phyloP scores from a whole-genome alignment of 768 basidiomycete species.

The Paxillus rubicundulus region DNA sequence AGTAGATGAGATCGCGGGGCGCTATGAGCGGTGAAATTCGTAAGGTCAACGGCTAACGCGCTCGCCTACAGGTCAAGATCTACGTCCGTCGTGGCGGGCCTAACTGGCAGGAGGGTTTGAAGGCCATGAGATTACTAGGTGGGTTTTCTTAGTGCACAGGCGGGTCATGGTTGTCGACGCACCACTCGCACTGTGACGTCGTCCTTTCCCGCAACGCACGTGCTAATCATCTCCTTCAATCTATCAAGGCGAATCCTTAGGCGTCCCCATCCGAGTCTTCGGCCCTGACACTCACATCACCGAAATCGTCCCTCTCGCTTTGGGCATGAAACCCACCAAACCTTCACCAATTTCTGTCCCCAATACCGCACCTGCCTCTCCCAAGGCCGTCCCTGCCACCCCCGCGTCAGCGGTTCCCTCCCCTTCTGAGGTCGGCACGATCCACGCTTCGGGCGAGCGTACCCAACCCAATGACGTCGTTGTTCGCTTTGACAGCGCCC shows the following conservation, averaged over 20 bases:
- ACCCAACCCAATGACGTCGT: constrained; percentile 87
- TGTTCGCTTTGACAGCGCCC: constrained; percentile 70
- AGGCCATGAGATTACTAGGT: constrained; percentile 95
- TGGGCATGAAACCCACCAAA: constrained; percentile 57
- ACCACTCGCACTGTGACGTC: not conserved
- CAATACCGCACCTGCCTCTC: constrained; percentile 47
- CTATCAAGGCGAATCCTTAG: constrained; percentile 78
- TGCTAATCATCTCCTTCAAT: not conserved
- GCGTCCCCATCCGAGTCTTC: constrained; percentile 94
- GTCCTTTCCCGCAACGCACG: too few relatives aligned
- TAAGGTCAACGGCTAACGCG: not conserved
- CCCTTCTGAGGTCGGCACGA: constrained; percentile 57
- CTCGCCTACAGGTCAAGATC: constrained; percentile 77
- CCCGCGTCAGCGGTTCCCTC: constrained; percentile 40
- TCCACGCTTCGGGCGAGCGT: constrained; percentile 76
- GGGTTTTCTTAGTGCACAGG: constrained; percentile 6
- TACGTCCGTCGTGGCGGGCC: constrained; percentile 98
- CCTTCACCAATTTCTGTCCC: constrained; percentile 37
- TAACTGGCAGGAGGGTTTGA: constrained; percentile 98
- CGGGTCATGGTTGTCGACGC: not conserved
- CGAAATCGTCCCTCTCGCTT: constrained; percentile 96
- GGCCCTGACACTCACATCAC: constrained; percentile 99
- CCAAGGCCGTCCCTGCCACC: constrained; percentile 19
- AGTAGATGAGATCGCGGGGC: not conserved
- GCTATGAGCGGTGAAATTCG: too few relatives aligned